Percentiles rank a stretch among this genome's conserved stretches.
Evolutionary conservation across 495 filamentous ascomycete species (phyloP).

Genomic region (Penicillium macrosclerotiorum): DNA sequence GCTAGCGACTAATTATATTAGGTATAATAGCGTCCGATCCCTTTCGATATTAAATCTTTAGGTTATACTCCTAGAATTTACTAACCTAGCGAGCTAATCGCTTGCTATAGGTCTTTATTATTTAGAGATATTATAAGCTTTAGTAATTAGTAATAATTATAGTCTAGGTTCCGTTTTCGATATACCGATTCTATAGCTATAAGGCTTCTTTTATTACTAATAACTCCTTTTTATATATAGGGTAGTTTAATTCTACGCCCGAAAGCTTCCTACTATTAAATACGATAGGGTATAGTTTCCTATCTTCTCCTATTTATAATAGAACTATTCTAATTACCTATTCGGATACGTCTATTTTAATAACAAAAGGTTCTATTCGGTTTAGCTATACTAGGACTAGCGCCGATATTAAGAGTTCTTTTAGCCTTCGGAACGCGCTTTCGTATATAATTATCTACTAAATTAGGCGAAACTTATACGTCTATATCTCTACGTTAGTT

Average conservation of each 20-base stretch:
- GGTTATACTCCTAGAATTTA: slow-evolving; percentile 4
- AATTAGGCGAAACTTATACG: slow-evolving; percentile 1
- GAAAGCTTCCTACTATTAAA: not conserved
- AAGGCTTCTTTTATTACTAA: not conserved
- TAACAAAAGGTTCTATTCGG: not conserved
- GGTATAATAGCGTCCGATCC: not conserved
- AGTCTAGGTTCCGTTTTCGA: too few relatives aligned
- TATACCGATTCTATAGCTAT: not conserved
- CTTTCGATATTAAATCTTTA: slow-evolving; percentile 2
- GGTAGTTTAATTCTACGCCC: not conserved
- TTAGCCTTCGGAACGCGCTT: not conserved
- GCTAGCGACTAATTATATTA: not conserved
- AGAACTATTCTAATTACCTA: not conserved
- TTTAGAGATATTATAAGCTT: not conserved
- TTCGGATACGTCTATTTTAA: not conserved
- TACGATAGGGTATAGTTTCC: not conserved
- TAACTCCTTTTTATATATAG: not conserved
- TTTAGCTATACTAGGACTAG: not conserved
- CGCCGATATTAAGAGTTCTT: not conserved
- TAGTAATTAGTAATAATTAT: not conserved
- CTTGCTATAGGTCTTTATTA: not conserved
- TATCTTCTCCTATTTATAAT: not conserved
- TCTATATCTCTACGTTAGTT: not conserved
- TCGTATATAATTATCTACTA: not conserved
- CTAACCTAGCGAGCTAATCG: not conserved